Evolutionary conservation across 805 yeast species (phyloP).

Genomic region (Saccharomycopsis olivae): DNA sequence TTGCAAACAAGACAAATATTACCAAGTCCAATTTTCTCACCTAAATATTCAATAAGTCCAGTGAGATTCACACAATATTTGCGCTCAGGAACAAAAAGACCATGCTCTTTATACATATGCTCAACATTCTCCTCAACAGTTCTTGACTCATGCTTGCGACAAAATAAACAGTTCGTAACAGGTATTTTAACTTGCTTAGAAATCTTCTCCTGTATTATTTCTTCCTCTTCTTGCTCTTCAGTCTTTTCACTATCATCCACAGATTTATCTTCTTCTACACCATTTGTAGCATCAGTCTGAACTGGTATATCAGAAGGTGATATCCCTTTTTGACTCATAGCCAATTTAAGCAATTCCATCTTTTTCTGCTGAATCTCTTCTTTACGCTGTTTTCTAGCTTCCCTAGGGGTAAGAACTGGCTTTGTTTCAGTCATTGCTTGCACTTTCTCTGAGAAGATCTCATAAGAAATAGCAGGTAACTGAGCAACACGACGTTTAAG

Average conservation of each 20-base stretch:
- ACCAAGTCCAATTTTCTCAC: constrained; percentile 88
- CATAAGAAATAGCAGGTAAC: constrained; percentile 63
- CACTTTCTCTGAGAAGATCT: constrained; percentile 62
- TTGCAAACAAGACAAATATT: constrained; percentile 78
- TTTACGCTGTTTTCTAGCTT: constrained; percentile 31
- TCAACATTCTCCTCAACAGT: constrained; percentile 43
- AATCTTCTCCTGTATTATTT: constrained; percentile 29
- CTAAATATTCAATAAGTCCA: constrained; percentile 69
- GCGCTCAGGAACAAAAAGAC: constrained; percentile 81
- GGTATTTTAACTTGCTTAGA: constrained; percentile 36
- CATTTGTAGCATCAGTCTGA: constrained; percentile 1
- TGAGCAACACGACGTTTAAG: constrained; percentile 88
- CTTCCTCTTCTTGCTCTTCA: constrained; percentile 28
- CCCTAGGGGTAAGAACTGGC: constrained; percentile 29
- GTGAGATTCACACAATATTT: constrained; percentile 55
- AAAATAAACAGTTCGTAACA: constrained; percentile 42
- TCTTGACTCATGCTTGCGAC: constrained; percentile 36
- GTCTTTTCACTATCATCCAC: constrained; percentile 14
- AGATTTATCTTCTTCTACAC: constrained; percentile 8
- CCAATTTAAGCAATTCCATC: constrained; percentile 30
- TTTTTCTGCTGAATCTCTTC: constrained; percentile 33
- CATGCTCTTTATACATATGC: constrained; percentile 74
- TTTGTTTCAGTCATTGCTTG: constrained; percentile 22
- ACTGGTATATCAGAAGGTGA: too few relatives aligned
- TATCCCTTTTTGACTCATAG: constrained; percentile 26